Conservation (phyloP, 441 rosid genomes). For the Syzygium malaccense region DNA sequence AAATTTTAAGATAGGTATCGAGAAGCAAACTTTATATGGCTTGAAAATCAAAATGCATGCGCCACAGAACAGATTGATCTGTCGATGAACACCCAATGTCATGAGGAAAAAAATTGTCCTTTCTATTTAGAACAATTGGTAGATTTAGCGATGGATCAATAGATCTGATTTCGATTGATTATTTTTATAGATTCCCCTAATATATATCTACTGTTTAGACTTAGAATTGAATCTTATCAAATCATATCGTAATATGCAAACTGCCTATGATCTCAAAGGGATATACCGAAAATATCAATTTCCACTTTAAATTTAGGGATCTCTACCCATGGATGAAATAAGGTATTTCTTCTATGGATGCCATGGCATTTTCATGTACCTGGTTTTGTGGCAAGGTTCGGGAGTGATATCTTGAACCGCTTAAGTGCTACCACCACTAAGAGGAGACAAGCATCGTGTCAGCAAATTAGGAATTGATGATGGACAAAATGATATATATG, state of each 20-base stretch:
- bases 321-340: background rate
- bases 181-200: background rate
- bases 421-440: background rate
- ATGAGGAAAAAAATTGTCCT: background rate
- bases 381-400: background rate
- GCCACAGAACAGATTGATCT: background rate
- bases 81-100: background rate
- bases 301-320: background rate
- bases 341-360: background rate
- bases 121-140: background rate
- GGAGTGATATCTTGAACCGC: background rate
- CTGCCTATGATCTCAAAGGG: background rate
- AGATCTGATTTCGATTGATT: background rate
- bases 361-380: background rate
- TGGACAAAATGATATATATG: background rate
- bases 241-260: background rate
- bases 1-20: background rate
- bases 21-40: background rate
- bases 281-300: background rate
- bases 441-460: background rate
- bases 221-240: background rate
- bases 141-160: rapidly evolving
- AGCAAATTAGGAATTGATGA: background rate
- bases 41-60: background rate
- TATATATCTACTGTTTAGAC: background rate